Percentiles rank a stretch among this genome's conserved stretches.
phyloP scores from a whole-genome alignment of 1,139 yeast genomes.

The Candida sp. region DNA sequence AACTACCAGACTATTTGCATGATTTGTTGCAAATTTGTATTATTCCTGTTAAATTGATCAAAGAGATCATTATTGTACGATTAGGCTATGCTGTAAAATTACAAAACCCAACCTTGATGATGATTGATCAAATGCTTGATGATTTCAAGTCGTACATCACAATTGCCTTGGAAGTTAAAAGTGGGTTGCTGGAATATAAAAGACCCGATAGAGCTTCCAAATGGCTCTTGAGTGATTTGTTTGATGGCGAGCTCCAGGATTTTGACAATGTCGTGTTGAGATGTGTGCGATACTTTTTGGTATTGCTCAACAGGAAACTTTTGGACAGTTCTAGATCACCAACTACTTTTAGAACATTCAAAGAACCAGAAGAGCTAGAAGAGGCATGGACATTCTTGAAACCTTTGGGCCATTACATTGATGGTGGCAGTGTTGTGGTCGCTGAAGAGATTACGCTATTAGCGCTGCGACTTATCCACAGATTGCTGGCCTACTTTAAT shows the following conservation, averaged over 20 bases:
- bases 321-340: conserved; percentile 74
- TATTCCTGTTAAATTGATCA: conserved; percentile 82
- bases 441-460: conserved; percentile 76
- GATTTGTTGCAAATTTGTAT: conserved; percentile 68
- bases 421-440: conserved; percentile 85
- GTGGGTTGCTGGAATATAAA: conserved; percentile 66
- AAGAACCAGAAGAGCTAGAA: conserved; percentile 90
- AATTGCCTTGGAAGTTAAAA: conserved; percentile 77
- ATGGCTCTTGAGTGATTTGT: conserved; percentile 74
- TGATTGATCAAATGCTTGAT: conserved; percentile 93
- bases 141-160: conserved; percentile 82
- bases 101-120: conserved; percentile 90
- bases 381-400: conserved; percentile 78
- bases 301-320: conserved; percentile 73
- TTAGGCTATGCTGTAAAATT: conserved; percentile 79
- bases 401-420: conserved; percentile 72
- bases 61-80: conserved; percentile 79
- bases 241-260: conserved; percentile 57
- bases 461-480: conserved; percentile 67
- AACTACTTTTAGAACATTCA: conserved; percentile 76
- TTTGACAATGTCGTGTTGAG: conserved; percentile 77
- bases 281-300: conserved; percentile 76
- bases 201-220: conserved; percentile 64
- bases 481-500: conserved; percentile 73
- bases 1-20: conserved; percentile 77